These are phyloP conservation scores for Corchorus olitorius DNA, from an alignment of 345 rosid species.

Conservation along the genomic window DNA sequence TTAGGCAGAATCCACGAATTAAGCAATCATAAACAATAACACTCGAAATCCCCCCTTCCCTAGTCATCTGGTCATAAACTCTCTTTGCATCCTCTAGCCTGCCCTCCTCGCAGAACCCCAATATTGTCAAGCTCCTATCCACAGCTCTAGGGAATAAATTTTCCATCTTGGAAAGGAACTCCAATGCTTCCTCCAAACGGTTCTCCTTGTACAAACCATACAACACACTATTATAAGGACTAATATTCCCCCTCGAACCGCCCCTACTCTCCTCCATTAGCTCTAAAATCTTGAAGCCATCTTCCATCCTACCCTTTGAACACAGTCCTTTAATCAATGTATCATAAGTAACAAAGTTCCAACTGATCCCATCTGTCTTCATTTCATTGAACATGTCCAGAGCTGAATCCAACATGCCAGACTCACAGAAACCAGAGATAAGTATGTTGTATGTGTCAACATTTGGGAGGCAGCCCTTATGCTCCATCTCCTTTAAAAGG, in stretches of 20 bases:
- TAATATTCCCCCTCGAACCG: conserved; percentile 35
- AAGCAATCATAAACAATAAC: conserved; percentile 59
- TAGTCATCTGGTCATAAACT: conserved; percentile 51
- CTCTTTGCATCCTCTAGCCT: conserved; percentile 48
- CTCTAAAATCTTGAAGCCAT: conserved; percentile 69
- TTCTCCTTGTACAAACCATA: conserved; percentile 70
- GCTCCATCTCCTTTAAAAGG: conserved; percentile 76
- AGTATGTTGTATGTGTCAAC: conserved; percentile 65
- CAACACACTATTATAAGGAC: conserved; percentile 65
- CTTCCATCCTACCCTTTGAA: conserved; percentile 50
- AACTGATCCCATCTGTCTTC: conserved; percentile 69
- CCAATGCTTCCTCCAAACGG: conserved; percentile 59
- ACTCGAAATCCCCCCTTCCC: conserved; percentile 53
- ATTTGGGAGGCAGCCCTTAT: conserved; percentile 76
- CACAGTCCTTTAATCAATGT: conserved; percentile 59
- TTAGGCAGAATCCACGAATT: conserved; percentile 54
- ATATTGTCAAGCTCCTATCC: conserved; percentile 57
- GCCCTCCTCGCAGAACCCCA: conserved; percentile 55
- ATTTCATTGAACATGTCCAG: conserved; percentile 70
- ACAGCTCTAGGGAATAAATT: conserved; percentile 70
- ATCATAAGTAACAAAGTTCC: conserved; percentile 66
- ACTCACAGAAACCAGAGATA: conserved; percentile 62
- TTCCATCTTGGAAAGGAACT: conserved; percentile 59
- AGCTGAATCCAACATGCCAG: conserved; percentile 61
- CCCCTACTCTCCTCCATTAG: conserved; percentile 64